These are phyloP conservation scores for Trichoderma sp. DNA, from an alignment of 2,329 filamentous ascomycete species.

Conservation along the genomic window DNA sequence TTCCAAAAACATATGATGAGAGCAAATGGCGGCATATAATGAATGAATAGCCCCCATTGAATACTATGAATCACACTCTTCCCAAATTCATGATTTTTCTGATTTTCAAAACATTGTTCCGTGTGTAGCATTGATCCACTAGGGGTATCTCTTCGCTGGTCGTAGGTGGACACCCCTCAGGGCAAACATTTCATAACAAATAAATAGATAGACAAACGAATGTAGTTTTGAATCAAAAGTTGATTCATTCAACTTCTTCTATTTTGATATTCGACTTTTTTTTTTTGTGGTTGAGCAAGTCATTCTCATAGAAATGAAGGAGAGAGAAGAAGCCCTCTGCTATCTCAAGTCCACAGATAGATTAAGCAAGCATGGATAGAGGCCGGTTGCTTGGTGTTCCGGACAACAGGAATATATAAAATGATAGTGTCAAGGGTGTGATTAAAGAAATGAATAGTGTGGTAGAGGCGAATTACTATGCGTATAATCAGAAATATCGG, in stretches of 20 bases:
- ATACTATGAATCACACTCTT: background rate
- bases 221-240: background rate
- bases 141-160: constrained; percentile 19
- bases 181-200: constrained; percentile 15
- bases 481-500: constrained; percentile 26
- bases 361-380: constrained; percentile 1
- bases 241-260: background rate
- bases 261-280: background rate
- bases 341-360: background rate
- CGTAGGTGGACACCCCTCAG: constrained; percentile 15
- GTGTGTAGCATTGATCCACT: constrained; percentile 10
- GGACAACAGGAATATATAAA: constrained; percentile 7
- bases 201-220: constrained; percentile 18
- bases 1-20: background rate
- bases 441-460: constrained; percentile 14
- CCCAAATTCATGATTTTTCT: background rate
- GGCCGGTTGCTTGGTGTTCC: constrained; percentile 8
- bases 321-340: background rate
- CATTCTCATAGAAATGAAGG: background rate
- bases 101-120: background rate
- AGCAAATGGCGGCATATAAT: background rate
- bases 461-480: constrained; percentile 23
- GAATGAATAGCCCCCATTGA: constrained; percentile 4
- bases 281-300: background rate
- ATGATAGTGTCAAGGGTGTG: constrained; percentile 2